phyloP scores from a whole-genome alignment of 306 rosid genomes.

The Castanea mollissima region DNA sequence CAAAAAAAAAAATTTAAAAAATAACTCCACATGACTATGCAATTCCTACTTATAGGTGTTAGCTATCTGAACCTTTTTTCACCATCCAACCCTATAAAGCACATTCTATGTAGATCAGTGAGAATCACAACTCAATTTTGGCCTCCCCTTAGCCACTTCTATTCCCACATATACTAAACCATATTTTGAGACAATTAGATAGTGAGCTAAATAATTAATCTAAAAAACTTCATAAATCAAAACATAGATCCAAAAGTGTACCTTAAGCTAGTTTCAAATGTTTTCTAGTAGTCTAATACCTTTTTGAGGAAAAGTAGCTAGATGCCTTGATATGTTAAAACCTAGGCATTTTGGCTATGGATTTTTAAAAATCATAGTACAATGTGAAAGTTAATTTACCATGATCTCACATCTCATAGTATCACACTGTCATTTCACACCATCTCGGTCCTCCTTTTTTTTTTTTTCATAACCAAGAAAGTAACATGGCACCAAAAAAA shows the following conservation, averaged over 20 bases:
- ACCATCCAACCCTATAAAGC: not conserved
- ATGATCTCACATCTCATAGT: not conserved
- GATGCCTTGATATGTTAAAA: not conserved
- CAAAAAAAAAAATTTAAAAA: not conserved
- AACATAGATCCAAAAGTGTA: not conserved
- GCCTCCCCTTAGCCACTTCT: not conserved
- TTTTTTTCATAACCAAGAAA: not conserved
- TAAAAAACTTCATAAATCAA: not conserved
- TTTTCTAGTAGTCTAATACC: no score
- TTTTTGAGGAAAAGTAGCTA: no score
- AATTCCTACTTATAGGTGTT: not conserved
- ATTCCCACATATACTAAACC: not conserved
- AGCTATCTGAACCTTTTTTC: not conserved
- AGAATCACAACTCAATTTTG: not conserved
- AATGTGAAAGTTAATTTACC: not conserved
- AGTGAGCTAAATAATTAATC: not conserved
- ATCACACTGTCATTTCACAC: not conserved
- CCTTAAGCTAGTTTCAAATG: not conserved
- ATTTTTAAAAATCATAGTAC: not conserved
- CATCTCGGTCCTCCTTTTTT: not conserved
- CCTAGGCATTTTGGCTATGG: not conserved
- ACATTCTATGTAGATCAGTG: not conserved
- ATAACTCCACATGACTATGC: not conserved
- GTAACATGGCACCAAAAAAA: not conserved
- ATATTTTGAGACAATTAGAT: not conserved